Base-by-base conservation (phyloP, 1,284 basidiomycete genomes). In the Rugosomyces carneus region DNA sequence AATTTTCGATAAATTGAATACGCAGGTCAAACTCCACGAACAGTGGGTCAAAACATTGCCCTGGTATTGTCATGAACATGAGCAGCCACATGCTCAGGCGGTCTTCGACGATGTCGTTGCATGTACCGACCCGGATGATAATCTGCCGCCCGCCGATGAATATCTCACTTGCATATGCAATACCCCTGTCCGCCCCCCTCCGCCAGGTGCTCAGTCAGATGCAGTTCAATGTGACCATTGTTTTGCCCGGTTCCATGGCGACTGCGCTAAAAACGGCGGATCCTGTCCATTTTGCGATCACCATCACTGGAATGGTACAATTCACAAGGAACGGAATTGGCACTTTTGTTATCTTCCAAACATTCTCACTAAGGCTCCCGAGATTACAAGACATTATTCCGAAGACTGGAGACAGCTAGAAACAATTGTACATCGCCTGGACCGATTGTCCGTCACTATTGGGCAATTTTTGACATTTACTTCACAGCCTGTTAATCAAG, bases 261-360 rank as follows among this genome's bases (percentile, higher is more conserved):
- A 80, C 45, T 90, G 87, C 54, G 87, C 86, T 9, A 81, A 81
- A 52, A 88, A 83, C 53, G 87, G 87, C n/a, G 87, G 87, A 29
- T 90, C 87, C 6, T 90, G 87, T 59, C 87, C 88, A 0, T 90
- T 90, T 69, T 90, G 87, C 55, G 87, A 90, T 53, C 86, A 89
- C 55, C 83, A 88, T 53, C 88, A 90, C 55, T 90, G 87, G 87
- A 87, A 90, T 55, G 87, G 87, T 21, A 75, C 81, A 5, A 81
- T 89, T 46, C 78, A 80, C 60, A 89, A 88, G 61, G 77, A 84
- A 49, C 79, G 88, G 40, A 84, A 71, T 54, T 90, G 80, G 76
- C 85, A 89, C 58, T 89, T 84, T 65, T 84, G 78, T 59, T 86
- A 78, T 62, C 72, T 90, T 26, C 82, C 86, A 1, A 71, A 75